phyloP scores from a whole-genome alignment of 176 grass and related monocot genomes.

The Lolium rigidum region DNA sequence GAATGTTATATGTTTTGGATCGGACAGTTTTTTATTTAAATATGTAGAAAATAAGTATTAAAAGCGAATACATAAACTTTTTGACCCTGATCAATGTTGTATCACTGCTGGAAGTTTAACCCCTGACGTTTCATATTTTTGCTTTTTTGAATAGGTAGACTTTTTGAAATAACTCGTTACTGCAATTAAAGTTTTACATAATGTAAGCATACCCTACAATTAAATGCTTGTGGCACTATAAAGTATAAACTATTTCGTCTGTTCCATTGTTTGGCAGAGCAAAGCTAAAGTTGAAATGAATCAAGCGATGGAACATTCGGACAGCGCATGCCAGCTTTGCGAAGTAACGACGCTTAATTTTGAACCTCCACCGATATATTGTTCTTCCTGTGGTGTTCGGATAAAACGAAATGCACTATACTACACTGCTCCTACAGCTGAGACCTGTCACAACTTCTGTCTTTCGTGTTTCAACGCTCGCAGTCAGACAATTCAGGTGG shows the following conservation, averaged over 20 bases:
- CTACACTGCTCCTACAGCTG: slow-evolving; percentile 56
- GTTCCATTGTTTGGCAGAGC: slow-evolving; percentile 66
- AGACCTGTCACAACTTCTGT: slow-evolving; percentile 62
- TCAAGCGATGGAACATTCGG: slow-evolving; percentile 63
- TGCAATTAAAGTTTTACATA: slow-evolving; percentile 18
- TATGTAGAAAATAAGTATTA: slow-evolving; percentile 7
- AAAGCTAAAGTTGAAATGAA: slow-evolving; percentile 93
- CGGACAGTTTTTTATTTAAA: not conserved
- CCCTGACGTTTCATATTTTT: slow-evolving; percentile 18
- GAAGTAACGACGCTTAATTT: slow-evolving; percentile 79
- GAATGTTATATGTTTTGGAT: slow-evolving; percentile 17
- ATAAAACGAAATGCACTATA: slow-evolving; percentile 91
- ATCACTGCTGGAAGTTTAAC: slow-evolving; percentile 3
- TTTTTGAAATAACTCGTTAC: slow-evolving; percentile 32
- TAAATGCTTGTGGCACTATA: slow-evolving; percentile 36
- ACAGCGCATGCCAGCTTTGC: slow-evolving; percentile 86
- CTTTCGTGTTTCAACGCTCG: slow-evolving; percentile 70
- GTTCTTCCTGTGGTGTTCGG: slow-evolving; percentile 78
- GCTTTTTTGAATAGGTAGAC: slow-evolving; percentile 8
- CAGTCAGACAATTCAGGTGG: slow-evolving; percentile 59
- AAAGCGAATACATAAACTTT: slow-evolving; percentile 25
- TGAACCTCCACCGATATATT: slow-evolving; percentile 87
- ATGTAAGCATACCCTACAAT: slow-evolving; percentile 18
- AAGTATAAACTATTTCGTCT: slow-evolving; percentile 31
- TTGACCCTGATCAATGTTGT: slow-evolving; percentile 13